Evolutionary conservation across 2,329 filamentous ascomycete genomes (phyloP).

Genomic region (Colletotrichum shisoi): DNA sequence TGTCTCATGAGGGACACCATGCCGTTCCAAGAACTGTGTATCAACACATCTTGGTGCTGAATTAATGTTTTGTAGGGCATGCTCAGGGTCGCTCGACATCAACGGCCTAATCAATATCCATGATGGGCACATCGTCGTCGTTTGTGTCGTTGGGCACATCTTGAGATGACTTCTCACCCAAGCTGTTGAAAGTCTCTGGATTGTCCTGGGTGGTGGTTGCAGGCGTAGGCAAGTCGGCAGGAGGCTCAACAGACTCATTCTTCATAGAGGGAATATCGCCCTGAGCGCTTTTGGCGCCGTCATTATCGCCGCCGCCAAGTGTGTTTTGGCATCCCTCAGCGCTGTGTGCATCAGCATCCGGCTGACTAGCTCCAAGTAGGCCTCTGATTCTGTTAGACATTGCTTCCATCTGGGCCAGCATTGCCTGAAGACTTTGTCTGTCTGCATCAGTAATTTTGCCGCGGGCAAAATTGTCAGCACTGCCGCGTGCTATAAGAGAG

Average conservation of each 20-base stretch:
- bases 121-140: conserved; percentile 49
- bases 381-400: conserved; percentile 55
- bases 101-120: conserved; percentile 51
- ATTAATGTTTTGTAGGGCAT: neutral
- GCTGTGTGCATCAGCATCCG: neutral
- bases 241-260: conserved; percentile 35
- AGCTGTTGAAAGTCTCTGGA: conserved; percentile 40
- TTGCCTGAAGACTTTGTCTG: conserved; percentile 56
- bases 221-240: conserved; percentile 37
- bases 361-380: conserved; percentile 46
- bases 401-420: conserved; percentile 58
- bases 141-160: conserved; percentile 18
- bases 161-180: conserved; percentile 41
- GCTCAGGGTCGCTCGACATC: too few species aligned
- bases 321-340: neutral
- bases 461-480: conserved; percentile 53
- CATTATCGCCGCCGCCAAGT: conserved; percentile 34
- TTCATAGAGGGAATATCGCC: conserved; percentile 22
- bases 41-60: neutral
- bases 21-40: neutral
- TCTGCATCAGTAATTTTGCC: conserved; percentile 55
- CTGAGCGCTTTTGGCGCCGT: conserved; percentile 19
- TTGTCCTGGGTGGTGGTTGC: conserved; percentile 44
- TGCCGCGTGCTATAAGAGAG: conserved; percentile 59
- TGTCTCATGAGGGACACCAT: neutral